A percentile compares a stretch with the other conserved stretches of the same genome.
phyloP scores from a whole-genome alignment of 225 moss, liverwort and hornwort species.

The Neckera pumila region DNA sequence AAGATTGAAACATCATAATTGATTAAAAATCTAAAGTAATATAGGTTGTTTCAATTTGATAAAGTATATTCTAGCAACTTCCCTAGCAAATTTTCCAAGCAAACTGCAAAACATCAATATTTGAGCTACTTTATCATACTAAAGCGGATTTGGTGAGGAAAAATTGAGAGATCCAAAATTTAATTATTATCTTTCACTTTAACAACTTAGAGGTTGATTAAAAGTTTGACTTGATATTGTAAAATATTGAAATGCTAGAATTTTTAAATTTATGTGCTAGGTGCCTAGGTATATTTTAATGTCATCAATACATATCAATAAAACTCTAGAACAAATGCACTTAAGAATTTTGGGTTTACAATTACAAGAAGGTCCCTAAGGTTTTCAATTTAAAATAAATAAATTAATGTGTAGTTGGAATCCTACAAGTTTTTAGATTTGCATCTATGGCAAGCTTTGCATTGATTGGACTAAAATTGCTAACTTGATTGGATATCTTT shows the following conservation, averaged over 20 bases:
- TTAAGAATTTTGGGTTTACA: accelerated
- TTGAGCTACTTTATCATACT: background rate
- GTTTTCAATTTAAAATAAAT: background rate
- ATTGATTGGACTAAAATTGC: background rate
- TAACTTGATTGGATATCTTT: too few relatives aligned
- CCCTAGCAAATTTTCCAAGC: accelerated
- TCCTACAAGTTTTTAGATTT: background rate
- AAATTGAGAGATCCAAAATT: background rate
- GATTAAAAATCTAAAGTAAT: background rate
- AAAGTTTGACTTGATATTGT: background rate
- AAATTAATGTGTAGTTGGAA: accelerated
- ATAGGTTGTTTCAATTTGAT: background rate
- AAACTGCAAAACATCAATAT: background rate
- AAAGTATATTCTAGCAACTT: background rate
- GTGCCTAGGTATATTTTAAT: too few relatives aligned
- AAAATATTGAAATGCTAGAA: background rate
- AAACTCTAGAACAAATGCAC: background rate
- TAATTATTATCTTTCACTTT: too few relatives aligned
- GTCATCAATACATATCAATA: background rate
- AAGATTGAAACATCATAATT: background rate
- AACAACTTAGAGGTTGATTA: background rate
- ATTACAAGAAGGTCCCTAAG: background rate
- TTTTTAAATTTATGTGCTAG: background rate
- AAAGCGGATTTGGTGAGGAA: background rate
- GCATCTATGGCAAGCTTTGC: background rate